phyloP scores from a whole-genome alignment of 202 grass and related monocot genomes.

The Saccharum hybrid region DNA sequence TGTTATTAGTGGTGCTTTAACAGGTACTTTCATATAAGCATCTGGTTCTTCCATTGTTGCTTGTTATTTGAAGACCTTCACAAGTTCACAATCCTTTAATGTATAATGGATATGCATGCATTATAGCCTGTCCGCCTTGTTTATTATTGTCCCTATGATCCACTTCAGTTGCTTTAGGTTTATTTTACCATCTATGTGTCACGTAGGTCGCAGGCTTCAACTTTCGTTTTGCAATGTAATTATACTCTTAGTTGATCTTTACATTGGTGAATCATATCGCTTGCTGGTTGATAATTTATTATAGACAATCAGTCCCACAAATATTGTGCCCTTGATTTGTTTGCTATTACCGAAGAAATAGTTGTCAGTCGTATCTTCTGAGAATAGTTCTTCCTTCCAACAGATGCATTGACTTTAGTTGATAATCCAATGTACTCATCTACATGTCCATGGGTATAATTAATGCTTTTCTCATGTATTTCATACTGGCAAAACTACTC shows the following conservation, averaged over 20 bases:
- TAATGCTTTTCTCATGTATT: neutral
- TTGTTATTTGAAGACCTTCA: conserved; percentile 37
- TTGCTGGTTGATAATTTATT: conserved; percentile 16
- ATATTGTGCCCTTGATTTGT: conserved; percentile 3
- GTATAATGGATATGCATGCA: neutral
- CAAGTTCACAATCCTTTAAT: conserved; percentile 14
- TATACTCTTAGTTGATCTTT: conserved; percentile 4
- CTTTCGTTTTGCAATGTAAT: conserved; percentile 8
- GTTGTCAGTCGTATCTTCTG: conserved; percentile 18
- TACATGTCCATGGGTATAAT: neutral
- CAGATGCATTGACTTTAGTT: conserved; percentile 9
- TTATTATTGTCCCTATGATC: neutral
- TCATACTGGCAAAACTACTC: neutral
- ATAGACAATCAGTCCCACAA: conserved; percentile 9
- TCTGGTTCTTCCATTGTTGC: conserved; percentile 42
- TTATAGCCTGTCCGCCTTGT: neutral
- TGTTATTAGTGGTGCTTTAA: conserved; percentile 47
- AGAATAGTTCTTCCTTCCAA: neutral
- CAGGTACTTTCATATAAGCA: conserved; percentile 59
- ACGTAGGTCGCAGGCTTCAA: neutral
- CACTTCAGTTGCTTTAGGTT: neutral
- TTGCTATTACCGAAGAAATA: conserved; percentile 27
- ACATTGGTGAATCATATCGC: neutral
- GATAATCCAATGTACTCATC: conserved; percentile 13
- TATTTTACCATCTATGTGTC: neutral